These are phyloP conservation scores for Pelargonium australe DNA, from an alignment of 441 rosid genomes.

Conservation along the genomic window DNA sequence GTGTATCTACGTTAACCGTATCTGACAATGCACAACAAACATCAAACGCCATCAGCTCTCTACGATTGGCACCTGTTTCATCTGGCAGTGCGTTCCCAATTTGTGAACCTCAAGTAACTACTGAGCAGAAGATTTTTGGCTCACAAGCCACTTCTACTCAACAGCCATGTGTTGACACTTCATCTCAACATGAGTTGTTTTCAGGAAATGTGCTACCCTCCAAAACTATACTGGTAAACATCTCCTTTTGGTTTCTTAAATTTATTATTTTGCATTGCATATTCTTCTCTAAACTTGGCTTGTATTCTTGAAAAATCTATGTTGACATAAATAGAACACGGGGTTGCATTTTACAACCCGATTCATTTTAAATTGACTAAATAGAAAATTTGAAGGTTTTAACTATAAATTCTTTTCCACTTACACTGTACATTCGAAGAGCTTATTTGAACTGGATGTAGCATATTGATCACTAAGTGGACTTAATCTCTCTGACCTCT, in stretches of 20 bases:
- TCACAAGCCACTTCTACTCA: constrained; percentile 5
- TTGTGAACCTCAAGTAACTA: constrained; percentile 17
- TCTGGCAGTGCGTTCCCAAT: constrained; percentile 7
- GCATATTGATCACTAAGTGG: too few relatives aligned
- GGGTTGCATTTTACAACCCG: too few relatives aligned
- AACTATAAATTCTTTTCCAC: too few relatives aligned
- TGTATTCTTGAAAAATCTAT: too few relatives aligned
- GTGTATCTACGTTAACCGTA: constrained; percentile 7
- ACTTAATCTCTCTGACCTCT: too few relatives aligned
- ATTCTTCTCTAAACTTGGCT: too few relatives aligned
- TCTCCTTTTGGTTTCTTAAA: neutral
- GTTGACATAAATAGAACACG: too few relatives aligned
- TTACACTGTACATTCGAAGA: too few relatives aligned
- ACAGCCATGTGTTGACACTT: constrained; percentile 6
- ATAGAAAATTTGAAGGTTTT: too few relatives aligned
- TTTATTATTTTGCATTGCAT: too few relatives aligned
- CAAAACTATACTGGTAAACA: constrained; percentile 3
- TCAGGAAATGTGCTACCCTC: neutral
- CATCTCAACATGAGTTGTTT: constrained; percentile 8
- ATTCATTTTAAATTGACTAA: too few relatives aligned
- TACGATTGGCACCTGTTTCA: constrained; percentile 12
- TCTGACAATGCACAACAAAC: constrained; percentile 7
- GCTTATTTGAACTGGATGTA: too few relatives aligned
- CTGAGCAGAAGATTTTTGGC: constrained; percentile 13
- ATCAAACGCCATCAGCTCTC: constrained; percentile 9